Base-by-base conservation (phyloP, 371 early-diverging fungal genomes). In the Mucor indicus region DNA sequence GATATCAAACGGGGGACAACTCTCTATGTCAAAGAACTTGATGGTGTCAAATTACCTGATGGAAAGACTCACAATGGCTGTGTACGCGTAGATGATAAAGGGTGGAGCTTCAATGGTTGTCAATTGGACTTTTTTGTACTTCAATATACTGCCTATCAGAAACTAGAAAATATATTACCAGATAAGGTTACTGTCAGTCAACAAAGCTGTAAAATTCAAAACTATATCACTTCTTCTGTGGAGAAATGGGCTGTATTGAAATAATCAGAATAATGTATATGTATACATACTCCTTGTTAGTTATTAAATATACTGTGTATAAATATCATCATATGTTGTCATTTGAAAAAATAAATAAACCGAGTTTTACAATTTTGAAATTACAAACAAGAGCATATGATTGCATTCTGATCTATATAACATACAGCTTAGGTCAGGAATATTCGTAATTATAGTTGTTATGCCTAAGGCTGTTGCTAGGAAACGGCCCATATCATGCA, bases 31-130 rank as follows among this genome's bases (percentile, higher is more conserved):
- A 72, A 72, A 22, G 41, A 52, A 15, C 46, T 76, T 8, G 62
- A 61, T 29, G 77, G 77, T 25, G 70, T 73, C 61, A 50, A 53
- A 8, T 41, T 77, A 22, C 77, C 77, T 39, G 63, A 62, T 47
- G 68, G 53, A 37, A 63, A 69, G 49, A 55, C 47, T 15, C 77
- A 77, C 46, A 77, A 77, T 44, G 77, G 77, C 35, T 77, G 77
- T 60, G 58, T 77, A 16, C 56, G 68, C 23, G 77, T 73, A 12
- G 73, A 72, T 45, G 77, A 77, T 51, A 64, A 77, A 55, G 66
- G 69, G 55, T 77, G 77, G 77, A 70, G 71, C 40, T 77, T 77
- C 53, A 36, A 42, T n/a, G 62, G 65, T 21, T 56, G 66, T 36
- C 77, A 77, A 44, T 57, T 77, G 38, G 77, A 77, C 48, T 71